Conservation (phyloP, 2,329 filamentous ascomycete genomes). For the Macroventuria anomochaeta region DNA sequence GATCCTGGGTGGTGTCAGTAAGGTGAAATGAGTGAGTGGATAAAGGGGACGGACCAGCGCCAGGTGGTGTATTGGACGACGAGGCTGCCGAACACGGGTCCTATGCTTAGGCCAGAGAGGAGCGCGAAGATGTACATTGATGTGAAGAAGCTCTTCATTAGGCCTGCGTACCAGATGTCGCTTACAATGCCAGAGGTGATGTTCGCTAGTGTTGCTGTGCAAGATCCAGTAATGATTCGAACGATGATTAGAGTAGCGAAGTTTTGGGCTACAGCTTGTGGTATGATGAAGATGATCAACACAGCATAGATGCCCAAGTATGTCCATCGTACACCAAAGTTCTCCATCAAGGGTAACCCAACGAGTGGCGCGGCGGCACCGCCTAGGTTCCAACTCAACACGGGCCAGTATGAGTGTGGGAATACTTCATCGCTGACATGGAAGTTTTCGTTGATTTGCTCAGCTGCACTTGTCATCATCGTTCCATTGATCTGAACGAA, state of each 20-base stretch:
- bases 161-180: conserved; percentile 48
- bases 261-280: conserved; percentile 53
- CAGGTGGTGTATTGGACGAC: conserved; percentile 49
- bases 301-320: conserved; percentile 52
- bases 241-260: conserved; percentile 55
- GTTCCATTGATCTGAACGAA: conserved; percentile 43
- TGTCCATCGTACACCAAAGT: conserved; percentile 53
- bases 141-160: conserved; percentile 52
- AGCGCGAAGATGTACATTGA: conserved; percentile 54
- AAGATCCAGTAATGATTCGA: conserved; percentile 54
- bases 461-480: conserved; percentile 41
- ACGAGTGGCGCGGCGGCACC: conserved; percentile 52
- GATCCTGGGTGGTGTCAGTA: conserved; percentile 43
- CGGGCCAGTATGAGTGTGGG: conserved; percentile 51
- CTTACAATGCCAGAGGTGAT: conserved; percentile 45
- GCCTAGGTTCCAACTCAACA: conserved; percentile 52
- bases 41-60: conserved; percentile 51
- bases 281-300: conserved; percentile 52
- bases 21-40: neutral
- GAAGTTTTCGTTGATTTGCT: conserved; percentile 50
- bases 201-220: conserved; percentile 53
- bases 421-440: conserved; percentile 48
- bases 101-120: conserved; percentile 53
- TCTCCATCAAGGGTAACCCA: conserved; percentile 54
- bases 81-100: conserved; percentile 53